phyloP scores from a whole-genome alignment of 2,329 filamentous ascomycete genomes.

The Trichoderma sp. region DNA sequence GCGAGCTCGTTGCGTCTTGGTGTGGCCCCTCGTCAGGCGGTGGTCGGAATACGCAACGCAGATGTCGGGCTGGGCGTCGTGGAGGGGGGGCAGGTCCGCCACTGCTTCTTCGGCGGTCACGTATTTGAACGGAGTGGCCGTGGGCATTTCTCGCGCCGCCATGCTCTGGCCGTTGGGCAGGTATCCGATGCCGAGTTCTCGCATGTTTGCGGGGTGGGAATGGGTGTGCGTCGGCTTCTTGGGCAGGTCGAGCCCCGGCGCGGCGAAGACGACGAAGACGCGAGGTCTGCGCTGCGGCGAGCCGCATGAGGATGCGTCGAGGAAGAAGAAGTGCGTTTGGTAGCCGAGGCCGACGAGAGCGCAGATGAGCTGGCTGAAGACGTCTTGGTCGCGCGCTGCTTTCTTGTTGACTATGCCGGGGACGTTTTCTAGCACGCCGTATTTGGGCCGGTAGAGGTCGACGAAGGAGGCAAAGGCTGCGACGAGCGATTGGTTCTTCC shows the following conservation, averaged over 20 bases:
- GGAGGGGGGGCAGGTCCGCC: slow-evolving; percentile 63
- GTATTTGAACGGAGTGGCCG: slow-evolving; percentile 62
- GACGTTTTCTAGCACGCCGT: slow-evolving; percentile 79
- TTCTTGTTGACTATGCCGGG: slow-evolving; percentile 61
- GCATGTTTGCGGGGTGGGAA: slow-evolving; percentile 53
- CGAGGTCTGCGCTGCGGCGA: slow-evolving; percentile 67
- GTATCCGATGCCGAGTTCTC: slow-evolving; percentile 53
- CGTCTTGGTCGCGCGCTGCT: slow-evolving; percentile 58
- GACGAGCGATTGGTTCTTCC: slow-evolving; percentile 75
- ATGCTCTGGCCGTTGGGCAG: slow-evolving; percentile 64
- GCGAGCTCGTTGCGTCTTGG: slow-evolving; percentile 47
- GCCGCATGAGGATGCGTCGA: slow-evolving; percentile 72
- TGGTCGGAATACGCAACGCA: slow-evolving; percentile 73
- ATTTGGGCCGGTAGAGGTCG: slow-evolving; percentile 75
- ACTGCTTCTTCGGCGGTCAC: slow-evolving; percentile 59
- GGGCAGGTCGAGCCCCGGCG: slow-evolving; percentile 64
- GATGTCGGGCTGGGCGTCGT: slow-evolving; percentile 62
- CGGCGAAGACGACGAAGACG: slow-evolving; percentile 72
- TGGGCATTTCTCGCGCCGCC: slow-evolving; percentile 49
- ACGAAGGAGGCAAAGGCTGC: slow-evolving; percentile 75
- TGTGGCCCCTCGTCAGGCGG: slow-evolving; percentile 51
- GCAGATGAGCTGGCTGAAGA: slow-evolving; percentile 74
- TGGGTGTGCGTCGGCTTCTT: slow-evolving; percentile 64
- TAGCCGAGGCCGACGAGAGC: slow-evolving; percentile 77
- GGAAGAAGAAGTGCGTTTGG: slow-evolving; percentile 68